phyloP scores from a whole-genome alignment of 2,329 filamentous ascomycete genomes.

The Cyanodermella asteris region DNA sequence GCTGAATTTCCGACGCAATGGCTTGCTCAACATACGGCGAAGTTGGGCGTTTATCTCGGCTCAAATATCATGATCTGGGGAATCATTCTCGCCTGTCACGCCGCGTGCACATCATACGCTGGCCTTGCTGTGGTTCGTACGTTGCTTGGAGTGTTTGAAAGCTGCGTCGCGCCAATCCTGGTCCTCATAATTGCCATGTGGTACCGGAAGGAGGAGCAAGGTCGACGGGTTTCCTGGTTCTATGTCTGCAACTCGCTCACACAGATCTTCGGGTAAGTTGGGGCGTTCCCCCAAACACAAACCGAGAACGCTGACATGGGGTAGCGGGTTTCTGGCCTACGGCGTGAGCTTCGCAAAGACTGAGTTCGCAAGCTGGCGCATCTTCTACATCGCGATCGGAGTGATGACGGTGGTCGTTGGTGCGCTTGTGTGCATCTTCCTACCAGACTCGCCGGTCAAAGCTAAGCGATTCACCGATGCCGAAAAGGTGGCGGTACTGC shows the following conservation, averaged over 20 bases:
- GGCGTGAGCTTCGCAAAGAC: slow-evolving; percentile 10
- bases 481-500: slow-evolving; percentile 13
- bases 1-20: slow-evolving; percentile 9
- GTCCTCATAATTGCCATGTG: slow-evolving; percentile 34
- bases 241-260: slow-evolving; percentile 6
- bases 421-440: slow-evolving; percentile 11
- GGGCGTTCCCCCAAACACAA: slow-evolving; percentile 35
- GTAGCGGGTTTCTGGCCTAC: slow-evolving; percentile 10
- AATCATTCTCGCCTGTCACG: slow-evolving; percentile 11
- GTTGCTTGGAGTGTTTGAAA: slow-evolving; percentile 14
- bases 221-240: slow-evolving; percentile 6
- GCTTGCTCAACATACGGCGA: slow-evolving; percentile 8
- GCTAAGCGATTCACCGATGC: slow-evolving; percentile 14
- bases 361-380: slow-evolving; percentile 10
- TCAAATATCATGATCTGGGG: slow-evolving; percentile 13
- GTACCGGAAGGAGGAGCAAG: slow-evolving; percentile 23
- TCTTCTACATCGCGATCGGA: slow-evolving; percentile 14
- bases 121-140: slow-evolving; percentile 11
- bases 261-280: slow-evolving; percentile 30
- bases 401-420: slow-evolving; percentile 13
- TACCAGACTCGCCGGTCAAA: slow-evolving; percentile 17
- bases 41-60: slow-evolving; percentile 10
- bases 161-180: slow-evolving; percentile 14
- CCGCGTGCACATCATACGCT: slow-evolving; percentile 12
- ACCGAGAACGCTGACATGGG: slow-evolving; percentile 1